Conservation (phyloP, 176 grass and related monocot species). For the Sorghum bicolor region Sorghum_bicolor_NCBIv3 NC_012879.2:9299501-9300000, state of each 20-base stretch:
- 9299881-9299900: background rate
- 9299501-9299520: slow-evolving; percentile 90
- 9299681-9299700: slow-evolving; percentile 80
- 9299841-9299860: slow-evolving; percentile 17
- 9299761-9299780: background rate
- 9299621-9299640: slow-evolving; percentile 73
- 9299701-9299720: slow-evolving; percentile 95
- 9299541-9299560: slow-evolving; percentile 94
- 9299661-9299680: slow-evolving; percentile 60
- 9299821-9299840: background rate
- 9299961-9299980: background rate
- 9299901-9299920: background rate
- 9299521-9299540: slow-evolving; percentile 73
- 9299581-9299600: slow-evolving; percentile 97
- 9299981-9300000: background rate
- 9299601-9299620: slow-evolving; percentile 66
- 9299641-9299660: slow-evolving; percentile 88
- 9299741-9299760: slow-evolving; percentile 83
- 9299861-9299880: background rate
- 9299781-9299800: background rate
- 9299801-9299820: background rate
- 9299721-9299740: slow-evolving; percentile 98
- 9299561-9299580: slow-evolving; percentile 91
- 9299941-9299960: background rate
- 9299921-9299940: background rate